Evolutionary conservation across 2,329 filamentous ascomycete genomes (phyloP).

Genomic region (Ophiobolus disseminans): DNA sequence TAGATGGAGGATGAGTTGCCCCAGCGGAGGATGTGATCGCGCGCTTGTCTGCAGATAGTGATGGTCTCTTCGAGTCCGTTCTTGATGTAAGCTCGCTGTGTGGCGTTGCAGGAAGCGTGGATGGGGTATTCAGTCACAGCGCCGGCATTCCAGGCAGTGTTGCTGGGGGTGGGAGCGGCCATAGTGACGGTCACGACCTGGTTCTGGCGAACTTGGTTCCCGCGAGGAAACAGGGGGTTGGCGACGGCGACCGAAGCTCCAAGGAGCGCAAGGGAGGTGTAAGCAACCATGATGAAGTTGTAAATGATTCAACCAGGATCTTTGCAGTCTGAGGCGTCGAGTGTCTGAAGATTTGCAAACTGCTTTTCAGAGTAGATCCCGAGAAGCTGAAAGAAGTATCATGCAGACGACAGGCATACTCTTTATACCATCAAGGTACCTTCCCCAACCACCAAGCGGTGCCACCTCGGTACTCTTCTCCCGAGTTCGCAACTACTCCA

Average conservation of each 20-base stretch:
- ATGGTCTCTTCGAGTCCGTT: constrained; percentile 66
- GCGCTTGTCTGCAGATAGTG: constrained; percentile 65
- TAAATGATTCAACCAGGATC: constrained; percentile 5
- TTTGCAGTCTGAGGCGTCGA: constrained; percentile 6
- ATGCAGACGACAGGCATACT: constrained; percentile 16
- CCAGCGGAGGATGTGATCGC: constrained; percentile 65
- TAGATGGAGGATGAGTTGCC: constrained; percentile 66
- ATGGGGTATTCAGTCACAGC: constrained; percentile 58
- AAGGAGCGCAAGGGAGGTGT: constrained; percentile 30
- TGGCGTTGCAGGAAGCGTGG: constrained; percentile 71
- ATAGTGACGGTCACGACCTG: constrained; percentile 33
- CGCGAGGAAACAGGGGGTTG: constrained; percentile 32
- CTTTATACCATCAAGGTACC: constrained; percentile 26
- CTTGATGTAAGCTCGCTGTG: constrained; percentile 63
- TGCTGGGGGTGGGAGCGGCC: constrained; percentile 24
- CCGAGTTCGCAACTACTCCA: constrained; percentile 15
- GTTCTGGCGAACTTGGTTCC: constrained; percentile 17
- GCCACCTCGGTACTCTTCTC: constrained; percentile 25
- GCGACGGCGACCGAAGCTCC: constrained; percentile 37
- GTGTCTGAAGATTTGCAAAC: constrained; percentile 18
- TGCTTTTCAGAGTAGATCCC: constrained; percentile 22
- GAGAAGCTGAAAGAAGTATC: constrained; percentile 29
- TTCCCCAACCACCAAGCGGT: neutral
- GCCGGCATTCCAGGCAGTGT: constrained; percentile 46
- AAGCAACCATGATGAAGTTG: constrained; percentile 30